phyloP scores from a whole-genome alignment of 768 basidiomycete species.

The Suillus spraguei region DNA sequence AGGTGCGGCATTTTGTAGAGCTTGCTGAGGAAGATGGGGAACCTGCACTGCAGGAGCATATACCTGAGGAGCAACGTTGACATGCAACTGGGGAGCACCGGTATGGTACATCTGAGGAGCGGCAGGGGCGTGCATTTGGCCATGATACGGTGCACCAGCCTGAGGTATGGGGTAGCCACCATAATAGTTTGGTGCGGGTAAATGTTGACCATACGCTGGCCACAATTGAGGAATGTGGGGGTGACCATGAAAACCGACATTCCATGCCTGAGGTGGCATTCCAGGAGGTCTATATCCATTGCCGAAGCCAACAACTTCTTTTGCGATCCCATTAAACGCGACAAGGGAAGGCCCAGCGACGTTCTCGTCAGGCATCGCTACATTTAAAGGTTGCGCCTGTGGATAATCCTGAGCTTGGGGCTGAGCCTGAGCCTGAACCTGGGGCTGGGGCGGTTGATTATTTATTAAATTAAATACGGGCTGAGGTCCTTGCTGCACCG shows the following conservation, averaged over 20 bases:
- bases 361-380: not conserved
- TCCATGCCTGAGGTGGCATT: not conserved
- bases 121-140: not conserved
- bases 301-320: not conserved
- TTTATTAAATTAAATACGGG: not conserved
- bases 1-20: no score
- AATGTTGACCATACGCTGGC: not conserved
- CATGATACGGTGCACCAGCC: not conserved
- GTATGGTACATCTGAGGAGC: not conserved
- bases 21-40: no score
- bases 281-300: not conserved
- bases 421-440: not conserved
- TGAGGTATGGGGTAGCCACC: not conserved
- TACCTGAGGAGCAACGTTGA: no score
- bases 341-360: not conserved
- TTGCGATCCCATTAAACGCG: not conserved
- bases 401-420: not conserved
- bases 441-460: not conserved
- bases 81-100: no score
- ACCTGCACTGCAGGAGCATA: not conserved
- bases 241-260: not conserved
- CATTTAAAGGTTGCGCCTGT: not conserved
- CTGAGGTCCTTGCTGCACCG: not conserved
- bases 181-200: not conserved
- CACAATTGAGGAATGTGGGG: not conserved